Base-by-base conservation (phyloP, 768 basidiomycete species). In the Suillus subluteus region DNA sequence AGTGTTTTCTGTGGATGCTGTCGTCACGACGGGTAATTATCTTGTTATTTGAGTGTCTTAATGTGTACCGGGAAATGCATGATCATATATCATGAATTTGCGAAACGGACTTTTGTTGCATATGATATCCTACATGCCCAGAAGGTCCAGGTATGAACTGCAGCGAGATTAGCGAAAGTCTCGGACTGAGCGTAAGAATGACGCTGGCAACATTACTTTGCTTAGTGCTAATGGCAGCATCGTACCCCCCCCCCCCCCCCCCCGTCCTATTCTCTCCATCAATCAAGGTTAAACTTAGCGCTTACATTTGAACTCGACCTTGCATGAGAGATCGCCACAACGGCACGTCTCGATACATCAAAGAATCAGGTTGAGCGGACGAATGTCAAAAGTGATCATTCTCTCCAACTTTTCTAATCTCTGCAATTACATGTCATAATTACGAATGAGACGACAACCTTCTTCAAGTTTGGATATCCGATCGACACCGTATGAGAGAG, bases 21-120 rank as follows among this genome's bases (percentile, higher is more conserved):
- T 86, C n/a, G 79, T 88, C 26, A 81, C 73, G 13, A 75, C 82
- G 6, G 89, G 89, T 43, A 82, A 86, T 71, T 90, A 89, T 72
- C 73, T 83, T 59, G 87, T 90, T 63, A 81, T 88, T 65, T 78
- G 68, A 77, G 52, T n/a, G 58, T 21, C 23, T 62, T 30, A 26
- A 8, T 11, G 26, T 32, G 18, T 61, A 41, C 41, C 6, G 16
- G 41, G 9, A 21, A 62, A 40, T 37, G 12, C 55, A 37, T n/a
- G 12, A n/a, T n/a, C 21, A 56, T n/a, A 55, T 21, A 4, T 13
- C 35, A 35, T 37, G 55, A 11, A 18, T 55, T 30, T 2, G 26
- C 52, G 1, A 30, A 30, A 30, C 16, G 4, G 18, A 32, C 18
- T 21, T 26, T 21, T 56, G 4, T 9, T 55, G 54, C 32, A 35